Percentiles rank a stretch among this genome's conserved stretches.
Evolutionary conservation across 2,329 filamentous ascomycete species (phyloP).

Genomic region (Colletotrichum ledebouriae): DNA sequence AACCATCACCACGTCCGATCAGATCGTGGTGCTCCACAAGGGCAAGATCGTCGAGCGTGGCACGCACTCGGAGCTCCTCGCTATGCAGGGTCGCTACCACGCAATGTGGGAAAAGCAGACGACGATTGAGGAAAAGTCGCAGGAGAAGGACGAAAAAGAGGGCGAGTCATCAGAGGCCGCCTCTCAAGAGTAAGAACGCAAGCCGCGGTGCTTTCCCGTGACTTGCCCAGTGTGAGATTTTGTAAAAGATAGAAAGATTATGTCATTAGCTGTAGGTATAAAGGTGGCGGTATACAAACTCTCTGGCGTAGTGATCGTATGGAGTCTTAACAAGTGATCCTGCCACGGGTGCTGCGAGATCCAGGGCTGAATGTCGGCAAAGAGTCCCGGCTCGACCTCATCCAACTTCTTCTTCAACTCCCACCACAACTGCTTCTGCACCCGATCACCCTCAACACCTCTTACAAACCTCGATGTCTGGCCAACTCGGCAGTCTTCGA

Average conservation of each 20-base stretch:
- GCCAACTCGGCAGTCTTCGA: slow-evolving; percentile 51
- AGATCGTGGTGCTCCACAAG: slow-evolving; percentile 66
- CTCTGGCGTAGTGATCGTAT: background rate
- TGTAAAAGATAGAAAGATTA: slow-evolving; percentile 16
- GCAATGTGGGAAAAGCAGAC: slow-evolving; percentile 68
- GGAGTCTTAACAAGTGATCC: no score
- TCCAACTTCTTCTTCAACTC: slow-evolving; percentile 59
- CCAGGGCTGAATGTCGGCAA: no score
- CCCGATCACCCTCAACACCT: slow-evolving; percentile 53
- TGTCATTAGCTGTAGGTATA: slow-evolving; percentile 13
- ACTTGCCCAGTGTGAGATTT: background rate
- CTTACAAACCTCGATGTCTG: slow-evolving; percentile 54
- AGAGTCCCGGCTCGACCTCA: slow-evolving; percentile 53
- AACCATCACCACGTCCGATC: slow-evolving; percentile 68
- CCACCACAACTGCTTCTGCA: slow-evolving; percentile 57
- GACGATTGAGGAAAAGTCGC: slow-evolving; percentile 54
- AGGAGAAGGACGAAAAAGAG: slow-evolving; percentile 37
- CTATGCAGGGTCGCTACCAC: slow-evolving; percentile 60
- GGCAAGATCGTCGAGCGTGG: slow-evolving; percentile 66
- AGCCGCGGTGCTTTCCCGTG: background rate
- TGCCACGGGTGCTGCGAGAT: no score
- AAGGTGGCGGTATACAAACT: background rate
- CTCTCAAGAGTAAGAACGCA: slow-evolving; percentile 24
- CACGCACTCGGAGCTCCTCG: slow-evolving; percentile 62
- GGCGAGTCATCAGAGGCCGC: slow-evolving; percentile 37